Conservation (phyloP, 2,329 filamentous ascomycete species). For the Epichloe typhina region DNA sequence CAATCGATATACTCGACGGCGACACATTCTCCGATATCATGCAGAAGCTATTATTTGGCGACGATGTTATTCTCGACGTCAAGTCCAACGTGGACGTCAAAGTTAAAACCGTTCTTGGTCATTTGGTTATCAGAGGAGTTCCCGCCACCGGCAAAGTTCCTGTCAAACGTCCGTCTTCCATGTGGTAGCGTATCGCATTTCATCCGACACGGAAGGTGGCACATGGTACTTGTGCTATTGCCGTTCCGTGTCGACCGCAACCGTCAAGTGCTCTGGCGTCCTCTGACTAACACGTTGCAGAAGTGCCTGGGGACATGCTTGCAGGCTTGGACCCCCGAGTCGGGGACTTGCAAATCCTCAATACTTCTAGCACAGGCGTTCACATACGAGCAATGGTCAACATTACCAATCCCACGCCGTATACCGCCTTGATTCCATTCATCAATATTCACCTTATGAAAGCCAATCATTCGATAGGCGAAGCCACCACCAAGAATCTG, state of each 20-base stretch:
- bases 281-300: conserved; percentile 31
- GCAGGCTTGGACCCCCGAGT: conserved; percentile 46
- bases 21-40: conserved; percentile 70
- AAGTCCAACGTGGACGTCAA: conserved; percentile 72
- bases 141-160: conserved; percentile 77
- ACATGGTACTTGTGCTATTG: conserved; percentile 11
- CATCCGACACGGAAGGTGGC: conserved; percentile 13
- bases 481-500: conserved; percentile 54
- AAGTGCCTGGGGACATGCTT: conserved; percentile 41
- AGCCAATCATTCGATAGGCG: conserved; percentile 62
- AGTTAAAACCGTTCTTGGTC: conserved; percentile 68
- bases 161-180: conserved; percentile 74
- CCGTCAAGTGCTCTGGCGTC: conserved; percentile 5
- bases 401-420: conserved; percentile 80
- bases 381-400: conserved; percentile 61
- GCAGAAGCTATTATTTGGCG: conserved; percentile 66
- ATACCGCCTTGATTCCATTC: conserved; percentile 71
- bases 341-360: conserved; percentile 56
- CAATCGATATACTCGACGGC: conserved; percentile 68
- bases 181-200: conserved; percentile 14
- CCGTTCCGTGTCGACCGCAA: conserved; percentile 9
- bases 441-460: conserved; percentile 62
- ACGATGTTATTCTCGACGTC: conserved; percentile 58
- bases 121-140: conserved; percentile 68
- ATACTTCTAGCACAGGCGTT: conserved; percentile 59